Evolutionary conservation across 108 stramenopile genomes (phyloP).

Genomic region (Parietichytrium sp.): DNA sequence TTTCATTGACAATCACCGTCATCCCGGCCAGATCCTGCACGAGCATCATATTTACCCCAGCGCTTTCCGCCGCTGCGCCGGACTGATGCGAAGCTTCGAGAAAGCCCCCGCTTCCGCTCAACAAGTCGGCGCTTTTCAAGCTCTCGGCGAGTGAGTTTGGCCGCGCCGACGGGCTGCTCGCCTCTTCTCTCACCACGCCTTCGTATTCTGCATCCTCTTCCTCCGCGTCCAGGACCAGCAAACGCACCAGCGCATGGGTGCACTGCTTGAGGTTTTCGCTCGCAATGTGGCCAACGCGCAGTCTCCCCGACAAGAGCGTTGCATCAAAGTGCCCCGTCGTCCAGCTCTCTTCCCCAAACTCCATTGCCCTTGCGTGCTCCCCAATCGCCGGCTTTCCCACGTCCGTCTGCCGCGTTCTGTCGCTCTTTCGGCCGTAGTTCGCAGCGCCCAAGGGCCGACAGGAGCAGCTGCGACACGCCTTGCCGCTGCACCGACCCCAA

Average conservation of each 20-base stretch:
- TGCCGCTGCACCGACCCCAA: too few species aligned
- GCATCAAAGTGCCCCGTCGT: slow-evolving; percentile 26
- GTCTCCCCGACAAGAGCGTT: neutral
- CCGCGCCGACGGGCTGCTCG: neutral
- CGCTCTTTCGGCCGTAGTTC: too few species aligned
- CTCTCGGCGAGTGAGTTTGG: too few species aligned
- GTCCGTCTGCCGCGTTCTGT: too few species aligned
- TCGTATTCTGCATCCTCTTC: neutral
- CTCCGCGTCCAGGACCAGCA: neutral
- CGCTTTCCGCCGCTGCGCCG: neutral
- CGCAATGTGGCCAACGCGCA: neutral
- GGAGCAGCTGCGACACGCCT: too few species aligned
- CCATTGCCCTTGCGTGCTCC: too few species aligned
- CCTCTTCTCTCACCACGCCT: too few species aligned
- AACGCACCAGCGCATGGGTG: slow-evolving; percentile 3
- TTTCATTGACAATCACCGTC: neutral
- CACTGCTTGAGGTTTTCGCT: neutral
- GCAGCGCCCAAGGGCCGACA: too few species aligned
- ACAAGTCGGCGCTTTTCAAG: too few species aligned
- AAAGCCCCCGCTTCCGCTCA: neutral
- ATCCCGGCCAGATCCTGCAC: slow-evolving; percentile 31
- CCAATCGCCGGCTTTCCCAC: too few species aligned
- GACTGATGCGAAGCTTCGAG: neutral
- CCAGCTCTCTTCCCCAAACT: slow-evolving; percentile 1
- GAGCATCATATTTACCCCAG: slow-evolving; percentile 23